A percentile compares a stretch with the other conserved stretches of the same genome.
phyloP scores from a whole-genome alignment of 306 rosid genomes.

The Mucuna pruriens region DNA sequence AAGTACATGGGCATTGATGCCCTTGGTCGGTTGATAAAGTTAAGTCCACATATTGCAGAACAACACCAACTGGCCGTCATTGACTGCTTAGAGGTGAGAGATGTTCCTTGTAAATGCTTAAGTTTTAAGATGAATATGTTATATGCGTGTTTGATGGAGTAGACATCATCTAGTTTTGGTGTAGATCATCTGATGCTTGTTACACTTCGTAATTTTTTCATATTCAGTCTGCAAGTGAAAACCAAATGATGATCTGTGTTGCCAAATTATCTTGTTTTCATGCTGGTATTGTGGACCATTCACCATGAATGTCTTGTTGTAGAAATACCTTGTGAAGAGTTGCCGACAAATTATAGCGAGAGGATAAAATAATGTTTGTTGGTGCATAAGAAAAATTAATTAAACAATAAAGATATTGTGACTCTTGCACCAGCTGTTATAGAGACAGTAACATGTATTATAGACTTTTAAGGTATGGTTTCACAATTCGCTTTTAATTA shows the following conservation, averaged over 20 bases:
- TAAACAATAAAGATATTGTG: background rate
- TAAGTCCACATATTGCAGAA: conserved; percentile 89
- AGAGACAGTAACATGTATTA: background rate
- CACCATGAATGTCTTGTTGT: background rate
- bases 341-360: background rate
- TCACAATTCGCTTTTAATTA: background rate
- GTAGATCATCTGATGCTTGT: background rate
- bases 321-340: conserved; percentile 2
- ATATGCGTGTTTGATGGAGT: background rate
- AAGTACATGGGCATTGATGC: conserved; percentile 99
- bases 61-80: conserved; percentile 97
- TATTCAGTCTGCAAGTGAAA: background rate
- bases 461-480: background rate
- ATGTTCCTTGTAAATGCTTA: conserved; percentile 20
- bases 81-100: conserved; percentile 94
- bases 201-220: background rate
- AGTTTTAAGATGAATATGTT: conserved; percentile 10
- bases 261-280: background rate
- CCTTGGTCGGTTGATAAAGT: conserved; percentile 87
- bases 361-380: background rate
- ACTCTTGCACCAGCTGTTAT: background rate
- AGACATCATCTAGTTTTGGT: background rate
- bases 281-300: background rate
- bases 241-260: conserved; percentile 6
- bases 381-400: background rate